Evolutionary conservation across 768 basidiomycete genomes (phyloP).

Genomic region (Paxillus ammoniavirescens): DNA sequence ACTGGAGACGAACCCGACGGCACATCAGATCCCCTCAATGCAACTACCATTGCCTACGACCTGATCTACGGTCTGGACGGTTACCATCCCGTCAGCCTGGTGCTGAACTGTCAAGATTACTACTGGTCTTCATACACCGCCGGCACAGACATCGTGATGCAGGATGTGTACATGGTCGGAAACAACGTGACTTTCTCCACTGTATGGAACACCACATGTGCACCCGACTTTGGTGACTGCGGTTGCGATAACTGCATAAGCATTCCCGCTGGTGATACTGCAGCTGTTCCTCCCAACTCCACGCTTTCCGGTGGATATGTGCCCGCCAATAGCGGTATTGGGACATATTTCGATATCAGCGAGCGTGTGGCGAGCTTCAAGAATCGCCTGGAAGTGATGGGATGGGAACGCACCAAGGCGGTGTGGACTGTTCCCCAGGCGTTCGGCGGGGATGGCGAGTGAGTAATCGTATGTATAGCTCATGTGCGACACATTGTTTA

Average conservation of each 20-base stretch:
- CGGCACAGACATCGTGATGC: conserved; percentile 70
- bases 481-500: background rate
- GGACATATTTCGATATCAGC: conserved; percentile 62
- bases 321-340: conserved; percentile 31
- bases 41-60: conserved; percentile 47
- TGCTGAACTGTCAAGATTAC: conserved; percentile 67
- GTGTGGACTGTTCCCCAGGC: conserved; percentile 83
- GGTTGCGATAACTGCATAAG: conserved; percentile 65
- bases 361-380: conserved; percentile 65
- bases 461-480: conserved; percentile 22
- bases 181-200: conserved; percentile 66
- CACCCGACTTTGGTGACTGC: conserved; percentile 65
- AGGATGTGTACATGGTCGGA: conserved; percentile 50
- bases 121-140: conserved; percentile 56
- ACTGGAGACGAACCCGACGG: conserved; percentile 77
- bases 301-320: conserved; percentile 19
- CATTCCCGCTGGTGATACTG: conserved; percentile 40
- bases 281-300: conserved; percentile 26
- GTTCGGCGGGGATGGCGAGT: conserved; percentile 49
- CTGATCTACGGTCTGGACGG: conserved; percentile 61
- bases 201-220: conserved; percentile 62
- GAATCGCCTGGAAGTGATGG: conserved; percentile 56
- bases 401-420: conserved; percentile 66
- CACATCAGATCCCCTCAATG: conserved; percentile 62
- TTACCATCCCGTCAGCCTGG: conserved; percentile 66